Evolutionary conservation across 2,329 filamentous ascomycete species (phyloP), one percentile per base, ranked within the genome.

Genomic region (Monosporascus sp.): DNA sequence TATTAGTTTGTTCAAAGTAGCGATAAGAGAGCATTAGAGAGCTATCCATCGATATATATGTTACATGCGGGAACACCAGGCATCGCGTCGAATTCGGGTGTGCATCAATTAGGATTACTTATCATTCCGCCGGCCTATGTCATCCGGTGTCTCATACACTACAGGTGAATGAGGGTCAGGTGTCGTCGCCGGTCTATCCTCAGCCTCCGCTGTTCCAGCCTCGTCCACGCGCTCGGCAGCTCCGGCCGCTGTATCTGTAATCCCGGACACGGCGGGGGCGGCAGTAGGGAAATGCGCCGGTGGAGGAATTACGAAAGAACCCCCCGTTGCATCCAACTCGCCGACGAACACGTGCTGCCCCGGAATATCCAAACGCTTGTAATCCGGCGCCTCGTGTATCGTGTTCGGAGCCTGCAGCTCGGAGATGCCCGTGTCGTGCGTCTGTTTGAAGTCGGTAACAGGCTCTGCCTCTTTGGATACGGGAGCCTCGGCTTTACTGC

Each of bases 321-420:
- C 50, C 4, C 50, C 50, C n/a, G 50, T 51, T 9, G 50, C 50
- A 38, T 51, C 50, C 43, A 51, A 46, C 28, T 51, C 50, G 50
- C 43, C 40, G 24, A 48, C 43, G 22, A 48, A 51, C 31, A 22
- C 43, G 24, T 31, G 37, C 28, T 20, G 18, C 3, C 41, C 50
- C 7, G 50, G 43, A 24, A 44, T 18, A 3, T 38, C 43, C n/a
- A 51, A 31, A 3, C 35, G 43, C 14, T 41, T 51, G 22, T 51
- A 48, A 35, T 51, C 50, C 20, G 50, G 50, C 26, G 37, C 50
- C 44, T 51, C 50, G 22, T 51, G 50, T n/a, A 51, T 37, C 17
- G 28, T n/a, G 11, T 51, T 20, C 17, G 43, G 50, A 11, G 50
- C 50, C 18, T 44, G 24, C 35, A 51, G 43, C 44, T 51, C 50